Evolutionary conservation across 1,284 basidiomycete genomes (phyloP).

Genomic region (Cutaneotrichosporon daszewskae): DNA sequence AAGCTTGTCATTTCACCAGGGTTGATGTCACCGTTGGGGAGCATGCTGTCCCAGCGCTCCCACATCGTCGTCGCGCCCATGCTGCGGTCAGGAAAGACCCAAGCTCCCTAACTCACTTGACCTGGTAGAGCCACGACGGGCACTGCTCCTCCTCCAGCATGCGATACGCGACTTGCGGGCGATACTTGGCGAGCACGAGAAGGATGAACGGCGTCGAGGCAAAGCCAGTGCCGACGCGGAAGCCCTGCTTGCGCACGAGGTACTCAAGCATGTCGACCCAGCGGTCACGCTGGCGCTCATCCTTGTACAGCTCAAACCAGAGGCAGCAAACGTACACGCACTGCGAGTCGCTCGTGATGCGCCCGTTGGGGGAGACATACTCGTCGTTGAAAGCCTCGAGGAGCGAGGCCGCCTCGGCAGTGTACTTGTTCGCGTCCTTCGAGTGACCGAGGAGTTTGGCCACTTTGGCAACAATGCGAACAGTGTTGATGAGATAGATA

Average conservation of each 20-base stretch:
- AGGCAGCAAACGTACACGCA: conserved; percentile 27
- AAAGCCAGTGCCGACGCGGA: conserved; percentile 37
- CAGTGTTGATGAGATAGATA: conserved; percentile 32
- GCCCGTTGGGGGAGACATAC: conserved; percentile 27
- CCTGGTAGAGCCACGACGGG: conserved; percentile 38
- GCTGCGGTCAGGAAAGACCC: background rate
- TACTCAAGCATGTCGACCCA: conserved; percentile 11
- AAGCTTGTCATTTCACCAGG: conserved; percentile 41
- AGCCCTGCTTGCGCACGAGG: conserved; percentile 20
- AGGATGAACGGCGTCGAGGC: conserved; percentile 40
- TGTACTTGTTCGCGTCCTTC: conserved; percentile 14
- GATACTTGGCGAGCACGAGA: conserved; percentile 20
- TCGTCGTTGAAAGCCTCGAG: conserved; percentile 21
- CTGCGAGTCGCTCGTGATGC: conserved; percentile 33
- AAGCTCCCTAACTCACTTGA: conserved; percentile 13
- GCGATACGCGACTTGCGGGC: conserved; percentile 32
- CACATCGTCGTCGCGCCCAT: conserved; percentile 46
- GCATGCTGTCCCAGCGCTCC: conserved; percentile 40
- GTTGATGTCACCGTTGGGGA: conserved; percentile 33
- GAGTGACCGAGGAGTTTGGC: conserved; percentile 22
- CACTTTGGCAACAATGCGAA: conserved; percentile 20
- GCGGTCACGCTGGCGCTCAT: conserved; percentile 8
- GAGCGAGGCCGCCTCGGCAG: conserved; percentile 9
- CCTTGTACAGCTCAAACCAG: conserved; percentile 22
- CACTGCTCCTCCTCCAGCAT: conserved; percentile 41